Base-by-base conservation (phyloP, 345 rosid genomes). In the Linum usitatissimum region DNA sequence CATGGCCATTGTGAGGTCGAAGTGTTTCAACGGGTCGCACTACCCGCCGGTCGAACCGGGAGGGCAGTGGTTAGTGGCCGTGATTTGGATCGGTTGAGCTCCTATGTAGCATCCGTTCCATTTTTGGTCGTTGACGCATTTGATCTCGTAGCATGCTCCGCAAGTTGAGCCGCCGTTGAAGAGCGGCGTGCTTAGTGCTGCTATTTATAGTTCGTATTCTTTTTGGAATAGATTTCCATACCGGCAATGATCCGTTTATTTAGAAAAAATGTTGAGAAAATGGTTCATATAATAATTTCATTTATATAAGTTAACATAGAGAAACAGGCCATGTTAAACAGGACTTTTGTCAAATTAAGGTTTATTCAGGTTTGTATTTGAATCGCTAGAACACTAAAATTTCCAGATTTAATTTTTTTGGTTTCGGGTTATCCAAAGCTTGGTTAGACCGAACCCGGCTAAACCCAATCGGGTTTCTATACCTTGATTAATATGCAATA, bases 231-330 rank as follows among this genome's bases (percentile, higher is more conserved):
- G 70, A 68, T 88, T 65, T 0, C 83, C 88, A 36, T 84, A 88
- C 15, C 92, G 92, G 67, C 96, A 88, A 88, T 57, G 92, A 90
- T 63, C 96, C 90, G 55, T 73, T 88, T 85, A 74, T 19, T 7
- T 3, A 21, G 19, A 3, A 17, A 21, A 19, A 15, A 3, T 4
- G 19, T n/a, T 54, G 3, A 13, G 19, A n/a, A n/a, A n/a, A n/a
- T n/a, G n/a, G n/a, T n/a, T n/a, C n/a, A n/a, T n/a, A n/a, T n/a
- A n/a, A n/a, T n/a, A n/a, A n/a, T n/a, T n/a, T n/a, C n/a, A n/a
- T n/a, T n/a, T n/a, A n/a, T n/a, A n/a, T n/a, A n/a, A n/a, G n/a
- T n/a, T n/a, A n/a, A n/a, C n/a, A n/a, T n/a, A n/a, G n/a, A n/a
- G n/a, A n/a, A n/a, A n/a, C n/a, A n/a, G n/a, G n/a, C n/a, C n/a